These are phyloP conservation scores for Tillandsia fasciculata DNA, from an alignment of 176 grass and related monocot genomes.

Conservation along the genomic window DNA sequence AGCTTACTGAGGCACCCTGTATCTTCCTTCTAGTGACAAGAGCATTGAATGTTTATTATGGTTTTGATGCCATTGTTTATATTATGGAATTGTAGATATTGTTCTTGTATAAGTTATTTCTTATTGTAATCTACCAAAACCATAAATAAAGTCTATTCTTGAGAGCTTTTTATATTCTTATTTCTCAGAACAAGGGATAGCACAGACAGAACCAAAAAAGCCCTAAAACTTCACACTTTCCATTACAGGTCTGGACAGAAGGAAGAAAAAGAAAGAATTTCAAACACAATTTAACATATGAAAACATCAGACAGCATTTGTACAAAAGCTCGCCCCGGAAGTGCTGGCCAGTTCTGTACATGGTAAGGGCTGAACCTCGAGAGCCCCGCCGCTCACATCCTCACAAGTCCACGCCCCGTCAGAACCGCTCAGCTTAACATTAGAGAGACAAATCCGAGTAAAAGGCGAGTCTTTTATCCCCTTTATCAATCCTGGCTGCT, in stretches of 20 bases:
- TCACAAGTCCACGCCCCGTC: slow-evolving; percentile 54
- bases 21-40: too few species aligned
- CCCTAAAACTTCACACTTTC: too few species aligned
- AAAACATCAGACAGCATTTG: slow-evolving; percentile 34
- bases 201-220: too few species aligned
- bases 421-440: slow-evolving; percentile 38
- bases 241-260: neutral
- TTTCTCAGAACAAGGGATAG: too few species aligned
- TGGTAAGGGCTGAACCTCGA: slow-evolving; percentile 51
- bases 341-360: slow-evolving; percentile 61
- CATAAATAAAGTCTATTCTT: too few species aligned
- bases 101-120: too few species aligned
- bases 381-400: slow-evolving; percentile 55
- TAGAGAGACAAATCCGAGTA: slow-evolving; percentile 60
- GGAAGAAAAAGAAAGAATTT: neutral
- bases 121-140: too few species aligned
- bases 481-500: slow-evolving; percentile 61
- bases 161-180: too few species aligned
- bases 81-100: too few species aligned
- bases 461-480: slow-evolving; percentile 64
- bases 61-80: too few species aligned
- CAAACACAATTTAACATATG: slow-evolving; percentile 7
- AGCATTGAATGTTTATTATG: too few species aligned
- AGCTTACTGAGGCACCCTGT: too few species aligned
- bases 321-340: slow-evolving; percentile 49